Percentiles rank a stretch among this genome's conserved stretches.
These are phyloP conservation scores for Barbarea vulgaris DNA, from an alignment of 345 rosid genomes.

Conservation along the genomic window DNA sequence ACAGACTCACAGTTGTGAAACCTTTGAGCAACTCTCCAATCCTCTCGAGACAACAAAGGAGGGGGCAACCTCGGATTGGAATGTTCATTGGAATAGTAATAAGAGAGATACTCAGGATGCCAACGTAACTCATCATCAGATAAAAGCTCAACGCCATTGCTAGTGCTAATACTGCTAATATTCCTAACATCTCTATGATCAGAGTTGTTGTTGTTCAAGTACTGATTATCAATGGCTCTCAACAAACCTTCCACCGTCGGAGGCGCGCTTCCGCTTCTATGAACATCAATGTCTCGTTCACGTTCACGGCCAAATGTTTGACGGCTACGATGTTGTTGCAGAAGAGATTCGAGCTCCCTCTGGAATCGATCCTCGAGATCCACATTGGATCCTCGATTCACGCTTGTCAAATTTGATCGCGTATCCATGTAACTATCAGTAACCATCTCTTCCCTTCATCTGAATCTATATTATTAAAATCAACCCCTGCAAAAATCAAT, in stretches of 20 bases:
- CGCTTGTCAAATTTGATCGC: conserved; percentile 51
- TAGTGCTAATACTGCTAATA: conserved; percentile 4
- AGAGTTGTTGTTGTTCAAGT: conserved; percentile 43
- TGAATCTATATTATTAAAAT: conserved; percentile 9
- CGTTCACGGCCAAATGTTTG: conserved; percentile 45
- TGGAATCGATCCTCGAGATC: conserved; percentile 63
- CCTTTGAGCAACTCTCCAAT: conserved; percentile 87
- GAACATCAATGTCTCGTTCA: conserved; percentile 57
- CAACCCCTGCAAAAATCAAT: conserved; percentile 1
- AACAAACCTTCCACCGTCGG: conserved; percentile 93
- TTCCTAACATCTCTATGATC: conserved; percentile 44
- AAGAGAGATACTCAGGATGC: conserved; percentile 77
- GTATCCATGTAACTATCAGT: conserved; percentile 62
- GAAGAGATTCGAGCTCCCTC: conserved; percentile 66
- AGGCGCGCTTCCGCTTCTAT: conserved; percentile 92
- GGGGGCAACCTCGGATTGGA: conserved; percentile 88
- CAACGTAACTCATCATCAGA: conserved; percentile 81
- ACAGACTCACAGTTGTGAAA: conserved; percentile 65
- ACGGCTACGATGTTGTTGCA: conserved; percentile 55
- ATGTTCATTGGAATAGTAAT: conserved; percentile 77
- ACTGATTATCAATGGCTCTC: conserved; percentile 69
- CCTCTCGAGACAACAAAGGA: conserved; percentile 82
- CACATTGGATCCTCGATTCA: conserved; percentile 51
- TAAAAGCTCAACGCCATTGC: conserved; percentile 45
- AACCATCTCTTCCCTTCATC: conserved; percentile 47